Evolutionary conservation across 257 asterid genomes (phyloP).

Genomic region (Solanum virginianum): DNA sequence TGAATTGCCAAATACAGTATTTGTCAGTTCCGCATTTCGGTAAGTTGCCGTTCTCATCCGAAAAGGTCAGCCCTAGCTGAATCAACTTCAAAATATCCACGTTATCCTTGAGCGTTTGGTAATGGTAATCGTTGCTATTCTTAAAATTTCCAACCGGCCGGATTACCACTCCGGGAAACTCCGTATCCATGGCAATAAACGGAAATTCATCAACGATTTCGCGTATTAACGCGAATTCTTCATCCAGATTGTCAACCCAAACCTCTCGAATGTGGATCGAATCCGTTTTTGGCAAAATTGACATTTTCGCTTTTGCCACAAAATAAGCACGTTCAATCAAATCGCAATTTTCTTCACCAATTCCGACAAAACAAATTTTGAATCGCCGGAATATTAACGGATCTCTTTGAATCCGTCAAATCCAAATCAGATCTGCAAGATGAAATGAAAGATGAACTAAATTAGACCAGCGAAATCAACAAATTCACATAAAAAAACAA

Average conservation of each 20-base stretch:
- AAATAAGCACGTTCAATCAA: neutral
- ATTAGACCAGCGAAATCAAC: neutral
- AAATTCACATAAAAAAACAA: neutral
- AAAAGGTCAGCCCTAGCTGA: conserved; percentile 39
- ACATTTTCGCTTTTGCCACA: conserved; percentile 15
- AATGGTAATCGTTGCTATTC: conserved; percentile 24
- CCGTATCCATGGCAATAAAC: conserved; percentile 40
- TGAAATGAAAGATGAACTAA: neutral
- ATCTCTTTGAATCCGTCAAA: neutral
- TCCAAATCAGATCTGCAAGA: conserved; percentile 27
- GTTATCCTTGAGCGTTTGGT: conserved; percentile 33
- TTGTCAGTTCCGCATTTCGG: conserved; percentile 25
- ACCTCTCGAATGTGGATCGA: conserved; percentile 36
- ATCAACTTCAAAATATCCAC: conserved; percentile 34
- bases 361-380: neutral
- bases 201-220: conserved; percentile 31
- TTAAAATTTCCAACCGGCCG: conserved; percentile 34
- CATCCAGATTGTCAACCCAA: conserved; percentile 33
- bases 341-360: neutral
- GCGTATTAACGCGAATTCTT: conserved; percentile 27
- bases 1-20: conserved; percentile 40
- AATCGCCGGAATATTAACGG: neutral
- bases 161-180: conserved; percentile 37
- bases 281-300: conserved; percentile 24
- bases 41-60: conserved; percentile 28